Evolutionary conservation across 2,329 filamentous ascomycete species (phyloP).

Genomic region (Zasmidium angulare): DNA sequence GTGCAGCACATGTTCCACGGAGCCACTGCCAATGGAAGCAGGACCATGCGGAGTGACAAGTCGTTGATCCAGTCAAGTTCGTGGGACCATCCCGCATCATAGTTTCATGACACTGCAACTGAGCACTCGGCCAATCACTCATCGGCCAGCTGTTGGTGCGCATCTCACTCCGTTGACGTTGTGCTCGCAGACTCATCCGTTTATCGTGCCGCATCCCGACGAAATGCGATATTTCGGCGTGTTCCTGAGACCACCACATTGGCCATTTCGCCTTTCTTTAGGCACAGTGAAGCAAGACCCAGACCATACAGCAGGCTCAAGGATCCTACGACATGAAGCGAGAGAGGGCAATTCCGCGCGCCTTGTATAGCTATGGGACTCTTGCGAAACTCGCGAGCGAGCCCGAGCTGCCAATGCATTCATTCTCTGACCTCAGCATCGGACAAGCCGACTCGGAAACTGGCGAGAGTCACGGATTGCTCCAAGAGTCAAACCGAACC

Average conservation of each 20-base stretch:
- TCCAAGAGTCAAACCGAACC: neutral
- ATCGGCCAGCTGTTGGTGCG: neutral
- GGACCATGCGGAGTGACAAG: neutral
- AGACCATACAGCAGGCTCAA: no score
- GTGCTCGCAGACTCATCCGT: neutral
- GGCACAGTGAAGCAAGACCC: no score
- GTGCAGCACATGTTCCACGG: neutral
- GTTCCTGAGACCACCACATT: no score
- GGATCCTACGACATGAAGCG: no score
- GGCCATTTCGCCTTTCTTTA: no score
- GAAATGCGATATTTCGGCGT: no score
- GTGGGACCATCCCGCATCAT: neutral
- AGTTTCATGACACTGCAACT: no score
- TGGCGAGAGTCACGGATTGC: neutral
- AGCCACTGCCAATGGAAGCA: neutral
- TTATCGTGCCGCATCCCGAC: neutral
- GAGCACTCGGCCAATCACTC: no score
- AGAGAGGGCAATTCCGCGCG: no score
- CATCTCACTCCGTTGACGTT: neutral
- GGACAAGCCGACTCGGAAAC: neutral
- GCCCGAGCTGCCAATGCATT: neutral
- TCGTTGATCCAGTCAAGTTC: neutral
- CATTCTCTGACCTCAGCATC: neutral
- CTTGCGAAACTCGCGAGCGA: neutral
- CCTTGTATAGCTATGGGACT: neutral